Percentiles rank a stretch among this genome's conserved stretches.
Conservation (phyloP, 352 stramenopile species). For the Sclerospora graminicola region DNA sequence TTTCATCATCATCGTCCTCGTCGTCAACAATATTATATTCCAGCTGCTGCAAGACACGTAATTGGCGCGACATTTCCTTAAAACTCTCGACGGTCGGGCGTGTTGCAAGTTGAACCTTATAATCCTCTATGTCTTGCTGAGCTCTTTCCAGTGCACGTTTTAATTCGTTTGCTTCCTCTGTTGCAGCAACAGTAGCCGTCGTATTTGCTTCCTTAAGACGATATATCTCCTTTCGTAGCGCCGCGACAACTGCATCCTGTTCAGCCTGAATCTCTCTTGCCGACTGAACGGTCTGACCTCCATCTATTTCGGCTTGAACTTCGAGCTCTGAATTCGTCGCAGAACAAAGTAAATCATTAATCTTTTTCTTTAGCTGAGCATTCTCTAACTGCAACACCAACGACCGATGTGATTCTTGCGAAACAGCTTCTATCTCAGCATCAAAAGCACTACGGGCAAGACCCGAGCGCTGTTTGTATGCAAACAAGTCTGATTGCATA, state of each 20-base stretch:
- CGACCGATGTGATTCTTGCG: constrained; percentile 72
- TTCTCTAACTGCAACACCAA: constrained; percentile 77
- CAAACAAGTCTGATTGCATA: constrained; percentile 88
- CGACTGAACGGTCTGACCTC: constrained; percentile 8
- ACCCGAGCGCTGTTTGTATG: constrained; percentile 67
- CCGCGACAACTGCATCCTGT: constrained; percentile 39
- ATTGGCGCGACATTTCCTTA: constrained; percentile 82
- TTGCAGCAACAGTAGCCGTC: constrained; percentile 14
- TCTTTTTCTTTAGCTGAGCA: constrained; percentile 71
- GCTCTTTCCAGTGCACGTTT: constrained; percentile 25
- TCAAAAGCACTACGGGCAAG: constrained; percentile 50
- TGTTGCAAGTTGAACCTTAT: constrained; percentile 28
- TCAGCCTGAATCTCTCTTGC: constrained; percentile 33
- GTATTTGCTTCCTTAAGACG: constrained; percentile 38
- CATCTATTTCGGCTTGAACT: constrained; percentile 5
- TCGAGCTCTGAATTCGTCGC: constrained; percentile 10
- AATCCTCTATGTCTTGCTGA: constrained; percentile 19
- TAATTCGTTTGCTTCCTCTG: constrained; percentile 20
- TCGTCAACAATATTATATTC: constrained; percentile 78
- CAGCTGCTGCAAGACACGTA: constrained; percentile 89
- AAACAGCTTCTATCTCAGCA: constrained; percentile 84
- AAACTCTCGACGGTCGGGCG: constrained; percentile 81
- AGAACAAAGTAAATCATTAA: constrained; percentile 55
- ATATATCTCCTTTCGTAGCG: constrained; percentile 48
- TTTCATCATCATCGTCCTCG: constrained; percentile 46